phyloP scores from a whole-genome alignment of 1,139 yeast species.

The Meyerozyma carpophila region DNA sequence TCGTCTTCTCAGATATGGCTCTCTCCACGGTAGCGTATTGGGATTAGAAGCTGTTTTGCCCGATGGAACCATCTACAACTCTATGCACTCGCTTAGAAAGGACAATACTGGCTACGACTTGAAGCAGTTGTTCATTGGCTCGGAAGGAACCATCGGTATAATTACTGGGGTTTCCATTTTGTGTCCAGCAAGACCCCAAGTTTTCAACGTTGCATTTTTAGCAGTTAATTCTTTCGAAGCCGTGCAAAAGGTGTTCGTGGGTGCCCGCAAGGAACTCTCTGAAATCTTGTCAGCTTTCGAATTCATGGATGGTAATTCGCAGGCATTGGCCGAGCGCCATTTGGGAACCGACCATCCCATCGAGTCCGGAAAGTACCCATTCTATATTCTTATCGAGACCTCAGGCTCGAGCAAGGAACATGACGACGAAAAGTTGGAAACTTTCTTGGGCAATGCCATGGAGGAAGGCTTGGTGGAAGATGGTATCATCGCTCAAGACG shows the following conservation, averaged over 20 bases:
- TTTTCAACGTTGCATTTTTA: conserved; percentile 82
- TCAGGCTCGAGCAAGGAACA: conserved; percentile 89
- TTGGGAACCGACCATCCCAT: conserved; percentile 66
- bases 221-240: conserved; percentile 78
- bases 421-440: conserved; percentile 72
- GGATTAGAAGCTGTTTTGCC: conserved; percentile 92
- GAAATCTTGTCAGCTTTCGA: conserved; percentile 93
- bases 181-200: conserved; percentile 88
- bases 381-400: conserved; percentile 87
- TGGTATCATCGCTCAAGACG: conserved; percentile 96
- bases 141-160: conserved; percentile 88
- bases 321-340: conserved; percentile 54
- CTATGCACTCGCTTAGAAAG: conserved; percentile 79
- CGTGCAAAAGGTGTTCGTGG: conserved; percentile 76
- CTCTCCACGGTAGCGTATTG: conserved; percentile 85
- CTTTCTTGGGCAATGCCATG: conserved; percentile 78
- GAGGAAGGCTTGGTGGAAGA: conserved; percentile 79
- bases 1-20: conserved; percentile 82
- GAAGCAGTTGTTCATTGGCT: conserved; percentile 88
- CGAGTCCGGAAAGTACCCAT: conserved; percentile 70
- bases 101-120: conserved; percentile 94
- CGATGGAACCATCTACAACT: conserved; percentile 76
- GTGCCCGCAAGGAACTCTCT: conserved; percentile 72
- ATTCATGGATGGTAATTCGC: conserved; percentile 83
- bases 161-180: conserved; percentile 86